Percentiles rank a stretch among this genome's conserved stretches.
phyloP scores from a whole-genome alignment of 2,329 filamentous ascomycete species.

The Ceratocystis huliohia region DNA sequence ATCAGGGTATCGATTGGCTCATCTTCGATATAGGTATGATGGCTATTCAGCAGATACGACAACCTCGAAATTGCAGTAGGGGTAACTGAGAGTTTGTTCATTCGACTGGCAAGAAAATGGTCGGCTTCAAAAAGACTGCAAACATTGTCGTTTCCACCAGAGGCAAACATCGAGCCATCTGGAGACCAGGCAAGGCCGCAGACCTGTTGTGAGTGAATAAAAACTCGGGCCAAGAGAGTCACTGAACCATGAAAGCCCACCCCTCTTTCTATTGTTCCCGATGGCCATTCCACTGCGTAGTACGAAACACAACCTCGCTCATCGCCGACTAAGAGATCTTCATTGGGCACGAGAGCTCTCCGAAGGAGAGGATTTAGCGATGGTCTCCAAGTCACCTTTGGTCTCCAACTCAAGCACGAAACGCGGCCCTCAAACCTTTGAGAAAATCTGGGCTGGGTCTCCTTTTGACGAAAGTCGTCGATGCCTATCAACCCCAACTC shows the following conservation, averaged over 20 bases:
- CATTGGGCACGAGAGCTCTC: slow-evolving; percentile 47
- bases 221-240: slow-evolving; percentile 63
- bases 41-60: slow-evolving; percentile 6
- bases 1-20: slow-evolving; percentile 13
- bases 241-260: slow-evolving; percentile 67
- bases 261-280: slow-evolving; percentile 46
- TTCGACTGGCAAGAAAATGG: slow-evolving; percentile 36
- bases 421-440: slow-evolving; percentile 65
- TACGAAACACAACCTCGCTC: slow-evolving; percentile 73
- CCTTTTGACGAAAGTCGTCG: slow-evolving; percentile 36
- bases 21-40: slow-evolving; percentile 8
- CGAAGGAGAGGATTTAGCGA: slow-evolving; percentile 38
- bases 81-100: slow-evolving; percentile 12
- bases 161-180: slow-evolving; percentile 65
- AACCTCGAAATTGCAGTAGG: slow-evolving; percentile 4
- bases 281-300: slow-evolving; percentile 79
- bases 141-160: slow-evolving; percentile 83
- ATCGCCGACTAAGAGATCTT: slow-evolving; percentile 79
- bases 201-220: slow-evolving; percentile 74
- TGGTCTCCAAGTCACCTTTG: slow-evolving; percentile 41
- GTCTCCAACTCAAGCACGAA: slow-evolving; percentile 72
- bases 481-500: slow-evolving; percentile 61
- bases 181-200: slow-evolving; percentile 84
- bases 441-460: slow-evolving; percentile 35
- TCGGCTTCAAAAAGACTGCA: slow-evolving; percentile 68